These are phyloP conservation scores for Ampelomyces quisqualis DNA, from an alignment of 2,329 filamentous ascomycete species.

Conservation along the genomic window DNA sequence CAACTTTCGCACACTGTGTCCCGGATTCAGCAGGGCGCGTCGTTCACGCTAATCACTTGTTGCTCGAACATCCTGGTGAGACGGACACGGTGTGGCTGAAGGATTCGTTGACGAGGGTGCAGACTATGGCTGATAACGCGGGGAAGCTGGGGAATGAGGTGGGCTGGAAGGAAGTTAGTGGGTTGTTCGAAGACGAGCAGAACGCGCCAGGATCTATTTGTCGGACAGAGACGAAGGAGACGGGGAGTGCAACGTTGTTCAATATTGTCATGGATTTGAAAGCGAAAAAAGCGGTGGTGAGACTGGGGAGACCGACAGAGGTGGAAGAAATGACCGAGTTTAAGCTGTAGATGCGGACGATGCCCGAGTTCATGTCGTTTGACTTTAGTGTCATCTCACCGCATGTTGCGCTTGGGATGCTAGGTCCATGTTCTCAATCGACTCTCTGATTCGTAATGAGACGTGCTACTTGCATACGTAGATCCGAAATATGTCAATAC, in stretches of 20 bases:
- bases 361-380: neutral
- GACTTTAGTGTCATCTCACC: no score
- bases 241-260: conserved; percentile 38
- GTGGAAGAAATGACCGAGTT: conserved; percentile 29
- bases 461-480: no score
- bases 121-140: conserved; percentile 41
- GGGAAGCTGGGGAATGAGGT: conserved; percentile 23
- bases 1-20: conserved; percentile 33
- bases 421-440: no score
- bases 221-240: conserved; percentile 24
- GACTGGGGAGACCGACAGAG: conserved; percentile 34
- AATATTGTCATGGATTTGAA: conserved; percentile 43
- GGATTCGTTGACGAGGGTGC: conserved; percentile 44
- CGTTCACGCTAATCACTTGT: conserved; percentile 49
- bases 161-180: conserved; percentile 30
- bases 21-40: conserved; percentile 40
- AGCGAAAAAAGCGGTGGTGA: conserved; percentile 31
- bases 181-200: conserved; percentile 47
- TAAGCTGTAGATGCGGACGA: conserved; percentile 18
- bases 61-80: conserved; percentile 43
- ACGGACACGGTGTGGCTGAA: conserved; percentile 47
- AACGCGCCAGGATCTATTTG: conserved; percentile 43
- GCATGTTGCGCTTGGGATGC: no score
- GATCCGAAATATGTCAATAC: no score
- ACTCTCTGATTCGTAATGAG: no score